A percentile compares a stretch with the other conserved stretches of the same genome.
Conservation (phyloP, 192 early-diverging fungal genomes). For the Phlyctochytrium planicorne region DNA sequence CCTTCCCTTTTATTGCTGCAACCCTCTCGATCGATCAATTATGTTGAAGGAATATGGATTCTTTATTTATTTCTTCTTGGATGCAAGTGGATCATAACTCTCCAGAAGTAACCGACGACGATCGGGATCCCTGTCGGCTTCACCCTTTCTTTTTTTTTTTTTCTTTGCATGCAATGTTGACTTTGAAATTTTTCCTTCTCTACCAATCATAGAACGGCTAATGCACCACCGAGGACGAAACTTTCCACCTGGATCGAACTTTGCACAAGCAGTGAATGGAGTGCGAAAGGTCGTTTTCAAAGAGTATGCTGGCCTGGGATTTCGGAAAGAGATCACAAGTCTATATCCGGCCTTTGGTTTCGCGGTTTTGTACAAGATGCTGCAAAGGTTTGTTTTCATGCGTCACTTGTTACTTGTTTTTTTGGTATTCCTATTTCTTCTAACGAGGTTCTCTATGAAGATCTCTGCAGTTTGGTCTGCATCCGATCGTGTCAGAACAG, state of each 20-base stretch:
- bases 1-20: no score
- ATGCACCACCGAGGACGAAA: conserved; percentile 49
- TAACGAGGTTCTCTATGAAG: no score
- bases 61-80: no score
- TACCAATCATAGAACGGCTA: conserved; percentile 24
- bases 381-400: conserved; percentile 63
- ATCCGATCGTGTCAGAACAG: conserved; percentile 85
- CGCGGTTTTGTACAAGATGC: conserved; percentile 91
- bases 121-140: no score
- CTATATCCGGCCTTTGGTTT: conserved; percentile 90
- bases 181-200: not conserved
- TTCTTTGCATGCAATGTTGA: not conserved
- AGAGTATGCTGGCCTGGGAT: conserved; percentile 64
- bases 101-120: no score
- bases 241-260: conserved; percentile 57
- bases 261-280: conserved; percentile 59
- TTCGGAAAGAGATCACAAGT: conserved; percentile 69
- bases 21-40: no score
- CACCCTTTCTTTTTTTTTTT: not conserved
- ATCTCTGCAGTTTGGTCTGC: conserved; percentile 73
- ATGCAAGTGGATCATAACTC: no score
- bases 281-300: conserved; percentile 82
- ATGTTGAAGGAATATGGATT: no score
- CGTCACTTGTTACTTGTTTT: conserved; percentile 51
- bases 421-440: conserved; percentile 4